A percentile compares a stretch with the other conserved stretches of the same genome.
Evolutionary conservation across 768 basidiomycete genomes (phyloP).

Genomic region (Asterophora lycoperdoides): DNA sequence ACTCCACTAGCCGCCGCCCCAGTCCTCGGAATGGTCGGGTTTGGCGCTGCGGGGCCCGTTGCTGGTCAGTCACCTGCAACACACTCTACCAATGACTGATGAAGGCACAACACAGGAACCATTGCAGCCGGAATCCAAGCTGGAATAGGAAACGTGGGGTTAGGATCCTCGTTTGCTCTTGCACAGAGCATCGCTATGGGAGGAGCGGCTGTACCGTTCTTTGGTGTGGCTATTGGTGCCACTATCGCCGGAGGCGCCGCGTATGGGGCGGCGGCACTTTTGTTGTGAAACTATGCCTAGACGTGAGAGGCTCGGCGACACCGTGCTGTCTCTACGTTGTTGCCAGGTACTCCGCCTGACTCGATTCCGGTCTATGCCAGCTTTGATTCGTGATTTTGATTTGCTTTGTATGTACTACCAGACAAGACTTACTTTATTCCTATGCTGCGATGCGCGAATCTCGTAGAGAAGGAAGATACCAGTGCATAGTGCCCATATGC

Average conservation of each 20-base stretch:
- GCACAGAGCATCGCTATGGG: constrained; percentile 19
- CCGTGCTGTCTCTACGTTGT: too few species aligned
- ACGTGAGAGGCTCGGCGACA: too few species aligned
- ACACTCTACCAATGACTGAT: too few species aligned
- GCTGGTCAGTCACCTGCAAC: constrained; percentile 8
- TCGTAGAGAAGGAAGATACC: too few species aligned
- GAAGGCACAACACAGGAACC: constrained; percentile 9
- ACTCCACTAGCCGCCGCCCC: constrained; percentile 13
- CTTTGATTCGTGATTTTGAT: too few species aligned
- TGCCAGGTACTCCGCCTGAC: too few species aligned
- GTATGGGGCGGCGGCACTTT: background rate
- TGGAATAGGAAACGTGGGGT: constrained; percentile 19
- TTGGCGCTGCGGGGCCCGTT: constrained; percentile 16
- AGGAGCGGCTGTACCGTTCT: constrained; percentile 7
- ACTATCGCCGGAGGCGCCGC: constrained; percentile 1
- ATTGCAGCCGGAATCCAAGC: constrained; percentile 20
- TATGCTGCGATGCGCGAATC: too few species aligned
- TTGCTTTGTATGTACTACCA: too few species aligned
- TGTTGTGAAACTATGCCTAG: too few species aligned
- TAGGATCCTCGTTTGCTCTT: constrained; percentile 18
- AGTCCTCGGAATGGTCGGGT: constrained; percentile 15
- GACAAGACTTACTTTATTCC: too few species aligned
- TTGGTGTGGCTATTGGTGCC: constrained; percentile 4
- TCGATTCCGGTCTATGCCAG: too few species aligned
- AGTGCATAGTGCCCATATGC: too few species aligned